These are phyloP conservation scores for Diospyros lotus DNA, from an alignment of 148 eudicot species.

Conservation along the genomic window DNA sequence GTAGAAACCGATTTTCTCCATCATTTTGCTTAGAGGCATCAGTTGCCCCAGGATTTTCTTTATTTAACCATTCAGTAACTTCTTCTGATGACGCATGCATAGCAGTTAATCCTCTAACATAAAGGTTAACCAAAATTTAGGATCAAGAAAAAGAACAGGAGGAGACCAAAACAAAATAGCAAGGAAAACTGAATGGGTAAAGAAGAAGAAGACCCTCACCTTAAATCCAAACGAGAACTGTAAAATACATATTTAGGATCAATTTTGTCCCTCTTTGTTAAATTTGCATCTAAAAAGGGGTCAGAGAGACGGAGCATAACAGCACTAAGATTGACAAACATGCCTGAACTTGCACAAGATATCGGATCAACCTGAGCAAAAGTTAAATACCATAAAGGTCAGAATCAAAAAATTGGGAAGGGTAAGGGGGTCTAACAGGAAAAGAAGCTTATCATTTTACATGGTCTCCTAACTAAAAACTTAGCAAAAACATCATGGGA, in stretches of 20 bases:
- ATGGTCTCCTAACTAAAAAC: background rate
- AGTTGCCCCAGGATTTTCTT: constrained; percentile 32
- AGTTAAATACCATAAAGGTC: background rate
- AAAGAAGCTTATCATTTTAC: background rate
- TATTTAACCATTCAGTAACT: constrained; percentile 55
- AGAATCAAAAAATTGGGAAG: background rate
- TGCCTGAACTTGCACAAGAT: constrained; percentile 95
- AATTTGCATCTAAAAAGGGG: constrained; percentile 85
- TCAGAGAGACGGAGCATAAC: constrained; percentile 93
- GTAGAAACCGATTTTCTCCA: constrained; percentile 43
- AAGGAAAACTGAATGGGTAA: constrained; percentile 1
- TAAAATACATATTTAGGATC: constrained; percentile 74
- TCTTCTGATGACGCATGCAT: constrained; percentile 97
- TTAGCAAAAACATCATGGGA: background rate
- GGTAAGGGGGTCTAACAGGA: background rate
- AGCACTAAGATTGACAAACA: constrained; percentile 95
- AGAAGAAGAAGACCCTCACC: constrained; percentile 35
- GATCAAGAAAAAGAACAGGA: background rate
- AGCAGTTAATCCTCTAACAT: constrained; percentile 75
- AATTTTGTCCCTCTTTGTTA: constrained; percentile 76
- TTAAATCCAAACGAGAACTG: constrained; percentile 69
- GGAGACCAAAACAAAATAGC: background rate
- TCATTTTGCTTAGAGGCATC: constrained; percentile 25
- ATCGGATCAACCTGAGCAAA: constrained; percentile 82
- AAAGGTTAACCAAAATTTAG: constrained; percentile 10